Conservation (phyloP, 495 filamentous ascomycete genomes). For the Podospora pseudoanserina region DNA sequence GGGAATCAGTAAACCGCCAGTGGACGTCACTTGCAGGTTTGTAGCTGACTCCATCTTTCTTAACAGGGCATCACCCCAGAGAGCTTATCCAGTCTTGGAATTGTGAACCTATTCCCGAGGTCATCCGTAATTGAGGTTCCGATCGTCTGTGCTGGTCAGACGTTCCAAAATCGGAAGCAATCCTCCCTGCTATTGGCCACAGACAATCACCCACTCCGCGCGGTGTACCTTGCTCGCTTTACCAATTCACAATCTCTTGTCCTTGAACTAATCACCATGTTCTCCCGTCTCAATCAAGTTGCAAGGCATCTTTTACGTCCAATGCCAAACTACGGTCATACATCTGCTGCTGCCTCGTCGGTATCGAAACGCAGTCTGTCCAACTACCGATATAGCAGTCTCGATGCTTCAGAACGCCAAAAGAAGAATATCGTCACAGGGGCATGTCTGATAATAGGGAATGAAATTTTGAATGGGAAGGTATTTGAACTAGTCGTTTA, state of each 20-base stretch:
- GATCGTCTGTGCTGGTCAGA: background rate
- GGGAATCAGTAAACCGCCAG: too few relatives aligned
- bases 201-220: background rate
- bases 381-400: background rate
- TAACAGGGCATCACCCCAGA: background rate
- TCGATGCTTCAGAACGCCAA: background rate
- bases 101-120: too few relatives aligned
- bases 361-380: conserved; percentile 38
- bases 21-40: background rate
- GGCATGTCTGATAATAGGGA: conserved; percentile 91
- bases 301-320: conserved; percentile 67
- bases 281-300: conserved; percentile 67
- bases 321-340: conserved; percentile 52
- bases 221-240: background rate
- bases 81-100: too few relatives aligned
- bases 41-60: background rate
- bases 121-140: background rate
- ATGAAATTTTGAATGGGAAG: conserved; percentile 97
- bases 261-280: conserved; percentile 49
- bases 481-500: conserved; percentile 37
- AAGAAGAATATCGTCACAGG: conserved; percentile 77
- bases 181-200: background rate
- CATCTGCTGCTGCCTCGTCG: conserved; percentile 37
- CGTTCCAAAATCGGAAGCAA: background rate
- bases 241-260: background rate